Evolutionary conservation across 306 rosid species (phyloP).

Genomic region (Echinosophora koreensis): DNA sequence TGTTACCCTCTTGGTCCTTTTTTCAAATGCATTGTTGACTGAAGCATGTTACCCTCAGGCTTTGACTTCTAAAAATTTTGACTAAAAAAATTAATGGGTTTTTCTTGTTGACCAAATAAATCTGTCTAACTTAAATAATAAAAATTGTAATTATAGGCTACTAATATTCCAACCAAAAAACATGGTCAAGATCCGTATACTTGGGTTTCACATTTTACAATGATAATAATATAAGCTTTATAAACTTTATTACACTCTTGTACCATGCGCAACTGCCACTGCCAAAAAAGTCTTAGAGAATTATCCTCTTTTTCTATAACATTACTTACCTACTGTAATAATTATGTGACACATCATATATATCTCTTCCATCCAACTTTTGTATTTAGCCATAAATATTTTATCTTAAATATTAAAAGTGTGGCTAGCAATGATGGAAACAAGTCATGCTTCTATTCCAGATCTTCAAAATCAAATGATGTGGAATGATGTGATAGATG

Average conservation of each 20-base stretch:
- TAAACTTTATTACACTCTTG: conserved; percentile 23
- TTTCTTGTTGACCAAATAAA: conserved; percentile 66
- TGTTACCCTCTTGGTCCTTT: conserved; percentile 64
- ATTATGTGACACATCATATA: neutral
- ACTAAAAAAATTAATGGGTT: conserved; percentile 42
- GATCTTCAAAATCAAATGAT: conserved; percentile 34
- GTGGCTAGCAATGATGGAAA: conserved; percentile 39
- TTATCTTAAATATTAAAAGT: conserved; percentile 8
- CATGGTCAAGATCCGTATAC: conserved; percentile 60
- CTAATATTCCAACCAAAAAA: conserved; percentile 40
- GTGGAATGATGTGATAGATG: conserved; percentile 18
- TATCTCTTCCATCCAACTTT: conserved; percentile 1
- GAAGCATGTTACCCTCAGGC: neutral
- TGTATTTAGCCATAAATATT: neutral
- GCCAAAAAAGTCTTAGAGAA: conserved; percentile 15
- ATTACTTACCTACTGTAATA: conserved; percentile 20
- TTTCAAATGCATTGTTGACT: conserved; percentile 44
- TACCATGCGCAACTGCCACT: conserved; percentile 37
- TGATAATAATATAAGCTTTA: neutral
- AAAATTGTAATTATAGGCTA: conserved; percentile 33
- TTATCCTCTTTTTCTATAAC: conserved; percentile 20
- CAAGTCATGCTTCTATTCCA: conserved; percentile 23
- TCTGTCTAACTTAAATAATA: conserved; percentile 36
- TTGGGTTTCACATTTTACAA: conserved; percentile 41
- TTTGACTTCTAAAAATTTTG: conserved; percentile 56